Base-by-base conservation (phyloP, 169 alveolate species). In the Plasmodium coatneyi region DNA sequence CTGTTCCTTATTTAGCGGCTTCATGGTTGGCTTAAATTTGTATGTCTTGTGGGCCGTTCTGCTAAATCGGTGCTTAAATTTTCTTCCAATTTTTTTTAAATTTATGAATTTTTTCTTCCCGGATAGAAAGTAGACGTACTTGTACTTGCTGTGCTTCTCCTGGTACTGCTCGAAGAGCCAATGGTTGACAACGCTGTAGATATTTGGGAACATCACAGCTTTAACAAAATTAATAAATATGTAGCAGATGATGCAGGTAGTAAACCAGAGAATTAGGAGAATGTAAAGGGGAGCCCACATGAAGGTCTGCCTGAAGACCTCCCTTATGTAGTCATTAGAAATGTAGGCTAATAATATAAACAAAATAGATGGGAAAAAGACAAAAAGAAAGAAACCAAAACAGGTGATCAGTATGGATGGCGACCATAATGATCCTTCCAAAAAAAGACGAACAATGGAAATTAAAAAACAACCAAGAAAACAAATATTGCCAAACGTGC, bases 401-500 rank as follows among this genome's bases (percentile, higher is more conserved):
- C 74, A 80, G 30, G 95, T 76, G 12, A 93, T 71, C 22, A 92
- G 80, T 56, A 93, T 82, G 54, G 93, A 81, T 25, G 92, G 92
- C 82, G 94, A 94, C 95, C 96, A 89, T 32, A 95, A 49, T 43
- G 95, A 83, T 28, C 95, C 90, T 76, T 93, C 96, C 81, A 96
- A 60, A 49, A 96, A 83, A 43, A 96, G 92, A 70, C 96, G 95
- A n/a, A 95, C 49, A 84, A 92, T 96, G 2, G 96, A 94, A 80
- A 96, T 96, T 66, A 92, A 89, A 52, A 96, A 71, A 46, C 95
- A 28, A 0, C 96, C 96, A 22, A 96, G 46, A 41, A 95, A 93
- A 70, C 96, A 92, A 32, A 96, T 32, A 19, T 83, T 82, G 3
- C 97, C 97, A 96, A 94, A 96, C 1, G 97, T 90, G 30, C 95